phyloP scores from a whole-genome alignment of 2,329 filamentous ascomycete species.

The Xylaria digitata region DNA sequence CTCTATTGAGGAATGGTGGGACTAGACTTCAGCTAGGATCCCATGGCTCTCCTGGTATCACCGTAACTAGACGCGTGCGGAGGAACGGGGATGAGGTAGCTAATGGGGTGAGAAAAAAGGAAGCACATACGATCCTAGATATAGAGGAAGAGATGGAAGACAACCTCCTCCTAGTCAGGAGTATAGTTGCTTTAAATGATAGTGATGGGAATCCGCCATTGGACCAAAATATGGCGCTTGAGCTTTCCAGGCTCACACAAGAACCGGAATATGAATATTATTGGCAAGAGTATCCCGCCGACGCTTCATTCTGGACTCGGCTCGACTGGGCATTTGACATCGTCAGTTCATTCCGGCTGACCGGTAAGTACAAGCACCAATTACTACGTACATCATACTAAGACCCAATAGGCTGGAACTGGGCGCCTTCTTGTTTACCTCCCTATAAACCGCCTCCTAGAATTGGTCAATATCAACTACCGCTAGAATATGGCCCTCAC shows the following conservation, averaged over 20 bases:
- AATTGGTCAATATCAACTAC: conserved; percentile 52
- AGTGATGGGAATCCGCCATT: conserved; percentile 20
- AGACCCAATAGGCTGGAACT: conserved; percentile 65
- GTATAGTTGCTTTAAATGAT: conserved; percentile 23
- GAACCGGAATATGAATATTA: conserved; percentile 61
- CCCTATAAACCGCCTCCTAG: conserved; percentile 56
- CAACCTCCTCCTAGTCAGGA: background rate
- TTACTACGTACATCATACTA: conserved; percentile 10
- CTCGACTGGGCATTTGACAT: conserved; percentile 68
- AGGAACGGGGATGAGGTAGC: conserved; percentile 24
- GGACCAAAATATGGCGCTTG: conserved; percentile 10
- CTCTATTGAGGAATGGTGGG: background rate
- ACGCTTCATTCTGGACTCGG: conserved; percentile 60
- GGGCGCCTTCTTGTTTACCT: conserved; percentile 60
- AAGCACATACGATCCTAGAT: background rate
- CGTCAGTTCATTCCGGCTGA: conserved; percentile 64
- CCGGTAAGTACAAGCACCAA: conserved; percentile 55
- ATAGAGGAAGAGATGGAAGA: conserved; percentile 11
- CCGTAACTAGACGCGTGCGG: background rate
- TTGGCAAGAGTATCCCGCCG: conserved; percentile 69
- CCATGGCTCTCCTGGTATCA: conserved; percentile 1
- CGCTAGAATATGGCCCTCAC: conserved; percentile 56
- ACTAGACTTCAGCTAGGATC: background rate
- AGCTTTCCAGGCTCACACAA: conserved; percentile 34
- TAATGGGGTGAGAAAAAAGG: conserved; percentile 26